These are phyloP conservation scores for Lyophyllum shimeji DNA, from an alignment of 768 basidiomycete genomes.

Conservation along the genomic window DNA sequence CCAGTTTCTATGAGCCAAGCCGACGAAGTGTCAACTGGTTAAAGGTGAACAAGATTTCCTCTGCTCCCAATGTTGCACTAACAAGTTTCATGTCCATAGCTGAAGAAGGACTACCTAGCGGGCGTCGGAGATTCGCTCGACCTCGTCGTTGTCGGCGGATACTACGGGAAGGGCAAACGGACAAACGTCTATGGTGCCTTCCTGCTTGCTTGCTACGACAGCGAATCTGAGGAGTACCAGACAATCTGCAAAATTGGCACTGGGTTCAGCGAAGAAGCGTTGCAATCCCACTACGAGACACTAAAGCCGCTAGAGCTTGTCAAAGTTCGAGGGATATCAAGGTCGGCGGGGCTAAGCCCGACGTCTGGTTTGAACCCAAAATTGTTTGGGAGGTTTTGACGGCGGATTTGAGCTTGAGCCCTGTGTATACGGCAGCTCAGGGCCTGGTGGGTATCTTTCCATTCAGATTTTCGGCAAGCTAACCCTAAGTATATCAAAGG, in stretches of 20 bases:
- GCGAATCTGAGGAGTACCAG: slow-evolving; percentile 91
- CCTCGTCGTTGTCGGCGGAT: slow-evolving; percentile 95
- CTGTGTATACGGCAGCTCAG: slow-evolving; percentile 92
- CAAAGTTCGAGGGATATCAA: slow-evolving; percentile 83
- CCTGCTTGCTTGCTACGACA: slow-evolving; percentile 95
- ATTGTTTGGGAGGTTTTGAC: slow-evolving; percentile 98
- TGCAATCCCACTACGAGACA: slow-evolving; percentile 77
- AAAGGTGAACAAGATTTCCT: slow-evolving; percentile 61
- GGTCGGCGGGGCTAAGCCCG: slow-evolving; percentile 91
- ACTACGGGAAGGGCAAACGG: slow-evolving; percentile 97
- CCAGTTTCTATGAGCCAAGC: slow-evolving; percentile 94
- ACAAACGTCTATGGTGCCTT: slow-evolving; percentile 98
- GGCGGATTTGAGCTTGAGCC: slow-evolving; percentile 95
- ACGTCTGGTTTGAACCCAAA: slow-evolving; percentile 97
- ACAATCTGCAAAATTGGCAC: slow-evolving; percentile 99
- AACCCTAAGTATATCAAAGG: slow-evolving; percentile 36
- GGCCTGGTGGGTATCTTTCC: slow-evolving; percentile 61
- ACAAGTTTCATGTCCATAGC: slow-evolving; percentile 41
- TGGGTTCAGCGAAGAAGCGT: slow-evolving; percentile 91
- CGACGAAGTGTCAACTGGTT: slow-evolving; percentile 96
- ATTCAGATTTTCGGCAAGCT: neutral
- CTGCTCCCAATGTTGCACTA: slow-evolving; percentile 2
- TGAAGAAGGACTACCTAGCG: slow-evolving; percentile 97
- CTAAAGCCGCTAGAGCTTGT: slow-evolving; percentile 76
- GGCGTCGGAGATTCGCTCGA: slow-evolving; percentile 98